These are phyloP conservation scores for Colletotrichum theobromicola DNA, from an alignment of 2,329 filamentous ascomycete genomes.

Conservation along the genomic window DNA sequence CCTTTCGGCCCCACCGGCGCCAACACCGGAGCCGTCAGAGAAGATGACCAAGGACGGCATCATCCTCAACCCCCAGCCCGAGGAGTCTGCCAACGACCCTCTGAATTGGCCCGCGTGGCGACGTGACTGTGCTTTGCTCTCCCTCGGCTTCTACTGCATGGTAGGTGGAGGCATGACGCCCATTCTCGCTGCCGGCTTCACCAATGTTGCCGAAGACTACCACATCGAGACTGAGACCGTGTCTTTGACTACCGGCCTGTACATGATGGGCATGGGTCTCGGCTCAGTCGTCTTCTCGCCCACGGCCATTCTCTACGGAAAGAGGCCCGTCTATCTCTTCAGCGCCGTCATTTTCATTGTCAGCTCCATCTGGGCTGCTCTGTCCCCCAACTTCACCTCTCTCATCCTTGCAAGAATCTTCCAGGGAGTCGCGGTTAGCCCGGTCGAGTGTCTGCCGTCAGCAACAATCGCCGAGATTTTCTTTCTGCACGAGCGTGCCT, in stretches of 20 bases:
- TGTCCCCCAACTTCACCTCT: slow-evolving; percentile 81
- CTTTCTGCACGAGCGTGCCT: slow-evolving; percentile 92
- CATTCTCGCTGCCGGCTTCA: slow-evolving; percentile 87
- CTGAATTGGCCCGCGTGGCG: slow-evolving; percentile 89
- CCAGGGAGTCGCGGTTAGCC: slow-evolving; percentile 86
- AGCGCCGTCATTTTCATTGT: slow-evolving; percentile 79
- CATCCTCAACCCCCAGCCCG: slow-evolving; percentile 89
- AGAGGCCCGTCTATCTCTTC: slow-evolving; percentile 86
- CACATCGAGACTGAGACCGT: slow-evolving; percentile 73
- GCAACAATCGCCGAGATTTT: slow-evolving; percentile 97
- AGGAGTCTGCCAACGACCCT: slow-evolving; percentile 89
- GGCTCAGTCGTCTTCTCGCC: slow-evolving; percentile 86
- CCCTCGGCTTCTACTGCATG: slow-evolving; percentile 91
- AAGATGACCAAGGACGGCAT: slow-evolving; percentile 87
- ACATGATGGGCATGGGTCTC: slow-evolving; percentile 91
- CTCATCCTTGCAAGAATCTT: slow-evolving; percentile 83
- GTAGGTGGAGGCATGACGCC: slow-evolving; percentile 92
- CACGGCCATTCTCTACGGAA: slow-evolving; percentile 89
- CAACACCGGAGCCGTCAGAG: slow-evolving; percentile 44
- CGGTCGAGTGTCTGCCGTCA: slow-evolving; percentile 90
- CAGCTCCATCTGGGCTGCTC: slow-evolving; percentile 82
- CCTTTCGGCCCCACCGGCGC: slow-evolving; percentile 12
- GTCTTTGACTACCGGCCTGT: slow-evolving; percentile 86
- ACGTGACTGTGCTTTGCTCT: slow-evolving; percentile 79
- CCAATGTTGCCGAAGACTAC: slow-evolving; percentile 72